These are phyloP conservation scores for Acanthamoeba royreba DNA, from an alignment of 208 protist species.

Conservation along the genomic window DNA sequence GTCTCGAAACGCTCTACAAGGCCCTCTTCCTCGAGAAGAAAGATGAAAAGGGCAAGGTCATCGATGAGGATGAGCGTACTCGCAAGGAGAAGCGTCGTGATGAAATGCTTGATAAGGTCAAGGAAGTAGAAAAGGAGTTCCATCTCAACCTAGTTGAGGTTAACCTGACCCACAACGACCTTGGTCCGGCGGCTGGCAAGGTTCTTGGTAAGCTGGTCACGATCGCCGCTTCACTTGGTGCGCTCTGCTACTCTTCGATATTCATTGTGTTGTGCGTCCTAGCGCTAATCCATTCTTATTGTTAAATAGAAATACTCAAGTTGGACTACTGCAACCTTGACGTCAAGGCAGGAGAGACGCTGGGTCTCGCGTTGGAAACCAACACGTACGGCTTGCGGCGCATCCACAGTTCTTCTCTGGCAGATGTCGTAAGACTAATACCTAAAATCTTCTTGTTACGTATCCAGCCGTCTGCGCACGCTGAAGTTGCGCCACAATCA, in stretches of 20 bases:
- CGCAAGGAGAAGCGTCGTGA: background rate
- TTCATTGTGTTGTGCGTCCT: background rate
- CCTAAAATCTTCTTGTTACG: background rate
- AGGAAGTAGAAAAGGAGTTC: slow-evolving; percentile 45
- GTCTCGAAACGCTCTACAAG: slow-evolving; percentile 30
- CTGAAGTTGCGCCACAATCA: slow-evolving; percentile 24
- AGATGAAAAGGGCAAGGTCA: background rate
- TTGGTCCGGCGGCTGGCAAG: background rate
- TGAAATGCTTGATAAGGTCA: slow-evolving; percentile 46
- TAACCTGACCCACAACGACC: slow-evolving; percentile 1
- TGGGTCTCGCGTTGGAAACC: slow-evolving; percentile 19
- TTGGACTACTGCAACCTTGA: background rate
- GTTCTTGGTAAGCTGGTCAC: slow-evolving; percentile 26
- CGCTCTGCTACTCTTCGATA: background rate
- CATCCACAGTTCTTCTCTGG: no score
- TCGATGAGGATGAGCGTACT: background rate
- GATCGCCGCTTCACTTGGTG: background rate
- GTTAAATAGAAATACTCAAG: background rate
- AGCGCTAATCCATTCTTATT: background rate
- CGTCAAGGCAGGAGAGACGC: slow-evolving; percentile 11
- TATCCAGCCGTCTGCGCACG: background rate
- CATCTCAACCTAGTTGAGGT: slow-evolving; percentile 27
- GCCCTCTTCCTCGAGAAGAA: slow-evolving; percentile 19
- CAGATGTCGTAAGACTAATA: no score
- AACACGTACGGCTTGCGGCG: slow-evolving; percentile 3